A percentile compares a stretch with the other conserved stretches of the same genome.
Conservation (phyloP, 768 basidiomycete species). For the Paxillus involutus region DNA sequence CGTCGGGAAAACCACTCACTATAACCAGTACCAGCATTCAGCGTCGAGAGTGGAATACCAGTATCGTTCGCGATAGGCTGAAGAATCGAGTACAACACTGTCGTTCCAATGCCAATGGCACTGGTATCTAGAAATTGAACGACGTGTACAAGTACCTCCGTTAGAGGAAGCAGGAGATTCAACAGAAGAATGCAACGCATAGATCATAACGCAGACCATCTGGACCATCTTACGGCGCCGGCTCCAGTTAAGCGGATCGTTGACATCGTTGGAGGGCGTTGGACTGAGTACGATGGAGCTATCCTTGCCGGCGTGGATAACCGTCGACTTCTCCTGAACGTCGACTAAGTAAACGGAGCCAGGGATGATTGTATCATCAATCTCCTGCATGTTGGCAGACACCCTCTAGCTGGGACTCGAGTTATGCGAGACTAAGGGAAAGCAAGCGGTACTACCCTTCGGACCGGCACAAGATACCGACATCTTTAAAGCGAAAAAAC, state of each 20-base stretch:
- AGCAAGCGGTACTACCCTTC: background rate
- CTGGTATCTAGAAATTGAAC: constrained; percentile 11
- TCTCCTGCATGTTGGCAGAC: constrained; percentile 7
- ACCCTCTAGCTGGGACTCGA: background rate
- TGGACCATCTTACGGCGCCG: constrained; percentile 13
- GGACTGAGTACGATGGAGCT: constrained; percentile 22
- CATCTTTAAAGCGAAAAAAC: background rate
- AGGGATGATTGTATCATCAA: constrained; percentile 18
- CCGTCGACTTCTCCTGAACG: constrained; percentile 12
- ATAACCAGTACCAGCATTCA: constrained; percentile 20
- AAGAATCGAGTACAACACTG: constrained; percentile 17
- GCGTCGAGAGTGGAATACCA: constrained; percentile 17
- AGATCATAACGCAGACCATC: constrained; percentile 16
- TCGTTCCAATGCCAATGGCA: constrained; percentile 17
- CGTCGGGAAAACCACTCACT: constrained; percentile 3
- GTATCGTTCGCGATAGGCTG: constrained; percentile 18
- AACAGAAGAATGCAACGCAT: constrained; percentile 5
- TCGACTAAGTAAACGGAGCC: constrained; percentile 27
- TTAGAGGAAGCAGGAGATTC: background rate
- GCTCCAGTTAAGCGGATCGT: constrained; percentile 24
- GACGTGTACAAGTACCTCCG: background rate
- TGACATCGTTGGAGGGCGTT: constrained; percentile 22
- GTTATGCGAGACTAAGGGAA: no score
- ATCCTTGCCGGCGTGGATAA: constrained; percentile 11
- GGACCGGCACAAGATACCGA: background rate